Evolutionary conservation across 371 early-diverging fungal species (phyloP).

Genomic region (Parasitella parasitica): DNA sequence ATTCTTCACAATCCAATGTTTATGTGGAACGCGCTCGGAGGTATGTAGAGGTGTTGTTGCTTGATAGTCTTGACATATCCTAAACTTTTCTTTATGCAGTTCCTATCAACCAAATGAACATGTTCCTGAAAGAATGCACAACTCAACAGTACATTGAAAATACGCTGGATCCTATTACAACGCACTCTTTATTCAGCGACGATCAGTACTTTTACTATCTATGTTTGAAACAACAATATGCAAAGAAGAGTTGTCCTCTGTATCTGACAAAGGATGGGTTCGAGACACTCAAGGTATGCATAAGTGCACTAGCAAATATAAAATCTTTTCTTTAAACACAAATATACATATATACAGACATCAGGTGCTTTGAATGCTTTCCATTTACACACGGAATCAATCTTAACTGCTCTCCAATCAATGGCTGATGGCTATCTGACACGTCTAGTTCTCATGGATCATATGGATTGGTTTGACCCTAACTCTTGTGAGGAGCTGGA

Average conservation of each 20-base stretch:
- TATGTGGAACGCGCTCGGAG: slow-evolving; percentile 85
- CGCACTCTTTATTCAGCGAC: slow-evolving; percentile 56
- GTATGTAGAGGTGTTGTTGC: slow-evolving; percentile 21
- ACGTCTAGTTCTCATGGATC: slow-evolving; percentile 84
- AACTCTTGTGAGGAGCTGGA: slow-evolving; percentile 55
- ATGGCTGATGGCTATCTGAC: slow-evolving; percentile 68
- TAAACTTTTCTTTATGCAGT: slow-evolving; percentile 41
- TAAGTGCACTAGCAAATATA: background rate
- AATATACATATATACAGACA: slow-evolving; percentile 13
- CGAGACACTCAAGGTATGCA: slow-evolving; percentile 51
- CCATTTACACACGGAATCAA: slow-evolving; percentile 78
- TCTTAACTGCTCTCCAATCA: slow-evolving; percentile 60
- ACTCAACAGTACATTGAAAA: slow-evolving; percentile 79
- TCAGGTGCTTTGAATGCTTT: slow-evolving; percentile 60
- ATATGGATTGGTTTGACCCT: slow-evolving; percentile 84
- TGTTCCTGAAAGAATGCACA: slow-evolving; percentile 79
- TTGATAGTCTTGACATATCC: too few relatives aligned
- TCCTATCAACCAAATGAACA: slow-evolving; percentile 86
- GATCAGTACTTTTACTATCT: slow-evolving; percentile 88
- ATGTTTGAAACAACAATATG: slow-evolving; percentile 71
- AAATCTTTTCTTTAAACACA: background rate
- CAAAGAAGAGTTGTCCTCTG: slow-evolving; percentile 63
- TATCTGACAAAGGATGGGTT: slow-evolving; percentile 76
- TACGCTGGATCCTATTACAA: slow-evolving; percentile 79
- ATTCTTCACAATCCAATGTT: slow-evolving; percentile 77